Conservation (phyloP, 345 rosid species). For the Salix suchowensis region DNA sequence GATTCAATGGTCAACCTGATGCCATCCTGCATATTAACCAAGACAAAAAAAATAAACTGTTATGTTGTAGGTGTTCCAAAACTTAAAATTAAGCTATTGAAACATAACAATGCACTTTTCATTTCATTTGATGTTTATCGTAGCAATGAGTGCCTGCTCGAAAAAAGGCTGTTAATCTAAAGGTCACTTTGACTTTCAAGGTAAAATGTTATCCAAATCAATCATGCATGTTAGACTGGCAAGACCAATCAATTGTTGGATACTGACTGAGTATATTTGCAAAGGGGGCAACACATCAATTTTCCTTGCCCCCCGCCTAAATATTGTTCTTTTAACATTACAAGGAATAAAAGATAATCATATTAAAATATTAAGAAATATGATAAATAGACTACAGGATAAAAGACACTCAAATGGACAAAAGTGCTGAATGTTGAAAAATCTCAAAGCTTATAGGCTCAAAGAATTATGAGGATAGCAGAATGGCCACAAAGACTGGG, state of each 20-base stretch:
- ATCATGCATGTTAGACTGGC: neutral
- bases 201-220: neutral
- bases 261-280: neutral
- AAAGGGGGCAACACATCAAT: neutral
- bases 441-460: neutral
- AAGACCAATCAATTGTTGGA: neutral
- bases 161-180: neutral
- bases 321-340: neutral
- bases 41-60: neutral
- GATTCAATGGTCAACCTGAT: constrained; percentile 58
- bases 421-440: neutral
- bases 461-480: neutral
- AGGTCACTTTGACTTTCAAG: neutral
- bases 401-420: neutral
- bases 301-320: neutral
- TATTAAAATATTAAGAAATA: neutral
- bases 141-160: neutral
- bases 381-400: neutral
- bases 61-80: constrained; percentile 1
- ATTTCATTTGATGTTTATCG: neutral
- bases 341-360: neutral
- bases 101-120: neutral
- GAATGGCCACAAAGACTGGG: neutral
- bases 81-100: neutral
- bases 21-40: constrained; percentile 60